A percentile compares a stretch with the other conserved stretches of the same genome.
Evolutionary conservation across 495 filamentous ascomycete genomes (phyloP).

Genomic region (Penicillium verhagenii): DNA sequence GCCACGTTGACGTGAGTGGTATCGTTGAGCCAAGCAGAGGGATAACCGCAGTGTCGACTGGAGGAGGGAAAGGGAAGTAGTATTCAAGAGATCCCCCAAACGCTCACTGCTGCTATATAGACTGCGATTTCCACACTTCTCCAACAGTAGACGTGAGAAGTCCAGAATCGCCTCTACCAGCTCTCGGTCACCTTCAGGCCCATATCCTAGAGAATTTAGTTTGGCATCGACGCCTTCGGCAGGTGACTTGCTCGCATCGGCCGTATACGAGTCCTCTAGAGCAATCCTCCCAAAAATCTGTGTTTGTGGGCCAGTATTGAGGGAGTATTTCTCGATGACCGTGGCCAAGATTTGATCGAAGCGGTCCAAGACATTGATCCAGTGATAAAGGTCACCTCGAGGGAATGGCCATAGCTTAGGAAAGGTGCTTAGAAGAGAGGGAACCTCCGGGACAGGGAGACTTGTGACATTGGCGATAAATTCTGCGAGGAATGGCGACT

Average conservation of each 20-base stretch:
- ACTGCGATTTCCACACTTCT: constrained; percentile 96
- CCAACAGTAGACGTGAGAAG: constrained; percentile 82
- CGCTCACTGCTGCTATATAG: constrained; percentile 91
- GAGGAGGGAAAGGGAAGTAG: constrained; percentile 75
- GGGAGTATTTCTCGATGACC: constrained; percentile 76
- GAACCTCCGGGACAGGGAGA: constrained; percentile 72
- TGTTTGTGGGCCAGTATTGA: constrained; percentile 78
- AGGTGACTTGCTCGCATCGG: constrained; percentile 36
- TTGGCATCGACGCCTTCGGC: constrained; percentile 51
- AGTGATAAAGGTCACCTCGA: constrained; percentile 96
- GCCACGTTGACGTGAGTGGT: constrained; percentile 78
- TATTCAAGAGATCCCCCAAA: constrained; percentile 82
- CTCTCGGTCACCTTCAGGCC: constrained; percentile 70
- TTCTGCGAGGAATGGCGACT: constrained; percentile 84
- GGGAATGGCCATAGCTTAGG: constrained; percentile 91
- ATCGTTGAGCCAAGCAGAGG: constrained; percentile 84
- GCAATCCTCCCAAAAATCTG: constrained; percentile 66
- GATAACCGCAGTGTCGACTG: constrained; percentile 71
- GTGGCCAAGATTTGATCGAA: constrained; percentile 87
- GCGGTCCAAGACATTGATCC: constrained; percentile 91
- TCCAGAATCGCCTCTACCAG: constrained; percentile 75
- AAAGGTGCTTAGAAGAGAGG: constrained; percentile 72
- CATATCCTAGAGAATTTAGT: constrained; percentile 59
- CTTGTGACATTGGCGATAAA: constrained; percentile 69
- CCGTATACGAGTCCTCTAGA: constrained; percentile 53